phyloP scores from a whole-genome alignment of 805 yeast species.

The Sungouiozyma intestinalis region DNA sequence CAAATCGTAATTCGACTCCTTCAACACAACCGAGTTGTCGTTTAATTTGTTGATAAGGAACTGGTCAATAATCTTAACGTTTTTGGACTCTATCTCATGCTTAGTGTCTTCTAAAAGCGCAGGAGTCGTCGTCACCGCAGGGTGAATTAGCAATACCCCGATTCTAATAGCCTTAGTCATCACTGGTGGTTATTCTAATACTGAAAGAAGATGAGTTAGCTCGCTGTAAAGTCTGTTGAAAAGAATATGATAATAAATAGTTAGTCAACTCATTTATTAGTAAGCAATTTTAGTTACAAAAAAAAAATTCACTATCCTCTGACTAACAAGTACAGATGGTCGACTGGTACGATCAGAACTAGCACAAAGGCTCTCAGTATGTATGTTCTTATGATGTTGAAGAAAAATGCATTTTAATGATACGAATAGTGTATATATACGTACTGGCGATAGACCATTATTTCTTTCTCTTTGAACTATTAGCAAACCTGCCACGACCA shows the following conservation, averaged over 20 bases:
- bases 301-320: too few relatives aligned
- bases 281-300: constrained; percentile 2
- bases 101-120: constrained; percentile 35
- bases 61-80: constrained; percentile 33
- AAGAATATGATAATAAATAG: too few relatives aligned
- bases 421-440: not conserved
- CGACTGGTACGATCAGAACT: too few relatives aligned
- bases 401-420: not conserved
- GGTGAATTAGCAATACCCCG: constrained; percentile 47
- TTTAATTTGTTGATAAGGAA: constrained; percentile 51
- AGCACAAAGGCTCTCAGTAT: not conserved
- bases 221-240: too few relatives aligned
- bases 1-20: constrained; percentile 30
- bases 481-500: constrained; percentile 78
- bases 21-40: constrained; percentile 33
- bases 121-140: constrained; percentile 54
- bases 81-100: constrained; percentile 18
- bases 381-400: not conserved
- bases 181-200: too few relatives aligned
- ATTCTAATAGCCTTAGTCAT: constrained; percentile 7
- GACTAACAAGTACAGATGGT: too few relatives aligned
- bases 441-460: not conserved
- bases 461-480: constrained; percentile 40
- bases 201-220: too few relatives aligned
- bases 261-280: constrained; percentile 2